Evolutionary conservation across 2,329 filamentous ascomycete genomes (phyloP), one percentile per base, ranked within the genome.

Genomic region (Aspergillus unguis): DNA sequence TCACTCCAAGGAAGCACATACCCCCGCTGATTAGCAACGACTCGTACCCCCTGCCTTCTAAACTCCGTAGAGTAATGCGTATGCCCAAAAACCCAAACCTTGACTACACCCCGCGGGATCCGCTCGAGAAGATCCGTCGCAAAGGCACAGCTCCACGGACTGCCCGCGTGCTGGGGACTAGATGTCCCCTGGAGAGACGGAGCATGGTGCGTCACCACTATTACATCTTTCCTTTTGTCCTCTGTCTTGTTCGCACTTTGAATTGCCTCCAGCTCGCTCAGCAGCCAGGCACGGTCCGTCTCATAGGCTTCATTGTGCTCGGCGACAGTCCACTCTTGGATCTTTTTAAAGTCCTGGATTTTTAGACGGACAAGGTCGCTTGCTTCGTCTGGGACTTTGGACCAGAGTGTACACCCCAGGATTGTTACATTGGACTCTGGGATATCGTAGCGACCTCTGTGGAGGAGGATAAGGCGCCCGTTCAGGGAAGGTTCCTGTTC

Each of bases 401-500:
- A 83, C 78, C 81, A 84, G 0, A 85, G 70, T 1, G 81, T 83
- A 56, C 80, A 84, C 5, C 82, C 82, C 1, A 85, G 64, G 2
- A 85, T 65, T 2, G 75, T 80, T n/a, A 83, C 48, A 26, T 62
- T 62, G 0, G 75, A 52, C 1, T 42, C 50, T 7, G 59, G 56
- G 5, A 71, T 33, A 47, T 69, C 56, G 9, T 64, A 61, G 36
- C 64, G 54, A 51, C 35, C 52, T 31, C 53, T 64, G 32, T 69
- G 48, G 28, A 68, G 61, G 17, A 69, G 7, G 23, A 66, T 44
- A 1, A 72, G 56, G 3, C 58, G 57, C n/a, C 58, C 60, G 5
- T 63, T 58, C 2, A 69, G 49, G 6, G 17, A 58, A 17, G 58
- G 55, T 41, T 71, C 68, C 17, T 59, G 56, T 42, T 66, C 64